These are phyloP conservation scores for Apophysomyces sp. DNA, from an alignment of 371 early-diverging fungal genomes.

Conservation along the genomic window DNA sequence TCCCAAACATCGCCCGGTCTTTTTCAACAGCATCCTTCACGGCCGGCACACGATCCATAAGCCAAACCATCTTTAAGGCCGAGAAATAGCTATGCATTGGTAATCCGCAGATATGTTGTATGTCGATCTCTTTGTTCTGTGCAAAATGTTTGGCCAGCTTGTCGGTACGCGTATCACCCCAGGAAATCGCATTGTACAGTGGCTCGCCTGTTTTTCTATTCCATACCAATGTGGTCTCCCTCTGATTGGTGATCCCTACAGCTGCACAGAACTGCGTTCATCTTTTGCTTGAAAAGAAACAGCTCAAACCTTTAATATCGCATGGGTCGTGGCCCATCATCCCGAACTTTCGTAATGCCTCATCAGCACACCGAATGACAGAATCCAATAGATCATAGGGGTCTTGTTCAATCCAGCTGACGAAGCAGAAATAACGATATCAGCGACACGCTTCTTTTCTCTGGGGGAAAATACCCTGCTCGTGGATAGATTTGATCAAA, in stretches of 20 bases:
- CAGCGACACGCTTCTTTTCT: too few species aligned
- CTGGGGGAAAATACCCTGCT: too few species aligned
- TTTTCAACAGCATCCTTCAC: conserved; percentile 14
- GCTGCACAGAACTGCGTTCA: conserved; percentile 38
- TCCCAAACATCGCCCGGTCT: conserved; percentile 69
- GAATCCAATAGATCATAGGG: conserved; percentile 72
- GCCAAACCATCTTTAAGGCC: conserved; percentile 89
- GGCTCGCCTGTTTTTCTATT: conserved; percentile 78
- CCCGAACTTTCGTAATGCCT: conserved; percentile 62
- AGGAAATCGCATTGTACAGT: conserved; percentile 69
- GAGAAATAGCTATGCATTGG: conserved; percentile 92
- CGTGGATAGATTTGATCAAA: conserved; percentile 73
- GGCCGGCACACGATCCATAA: conserved; percentile 70
- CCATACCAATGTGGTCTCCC: conserved; percentile 91
- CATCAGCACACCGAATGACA: conserved; percentile 67
- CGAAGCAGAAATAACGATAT: too few species aligned
- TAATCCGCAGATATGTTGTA: conserved; percentile 70
- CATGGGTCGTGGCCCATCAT: conserved; percentile 51
- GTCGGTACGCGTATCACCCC: conserved; percentile 40
- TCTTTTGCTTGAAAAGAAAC: not conserved
- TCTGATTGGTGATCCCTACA: conserved; percentile 92
- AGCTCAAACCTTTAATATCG: conserved; percentile 58
- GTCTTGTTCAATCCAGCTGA: conserved; percentile 89
- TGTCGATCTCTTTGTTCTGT: conserved; percentile 40
- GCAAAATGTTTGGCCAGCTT: conserved; percentile 25